Conservation (phyloP, 345 rosid species). For the Lepidium didymum region DNA sequence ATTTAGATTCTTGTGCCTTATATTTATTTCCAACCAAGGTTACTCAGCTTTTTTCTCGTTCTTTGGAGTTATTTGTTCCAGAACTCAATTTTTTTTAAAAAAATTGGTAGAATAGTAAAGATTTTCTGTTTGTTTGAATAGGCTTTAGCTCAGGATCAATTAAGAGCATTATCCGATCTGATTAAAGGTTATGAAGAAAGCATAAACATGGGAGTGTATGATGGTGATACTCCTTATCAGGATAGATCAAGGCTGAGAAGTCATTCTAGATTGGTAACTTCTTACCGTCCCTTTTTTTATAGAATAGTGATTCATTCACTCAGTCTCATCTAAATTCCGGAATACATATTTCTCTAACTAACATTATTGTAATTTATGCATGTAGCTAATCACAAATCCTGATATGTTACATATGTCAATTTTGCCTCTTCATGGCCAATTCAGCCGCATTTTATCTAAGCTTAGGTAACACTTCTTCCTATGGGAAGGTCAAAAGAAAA, state of each 20-base stretch:
- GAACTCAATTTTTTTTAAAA: not conserved
- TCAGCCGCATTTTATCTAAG: constrained; percentile 68
- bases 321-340: not conserved
- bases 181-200: constrained; percentile 37
- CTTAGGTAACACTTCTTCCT: constrained; percentile 49
- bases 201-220: constrained; percentile 73
- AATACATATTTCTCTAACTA: constrained; percentile 7
- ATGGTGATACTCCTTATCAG: constrained; percentile 73
- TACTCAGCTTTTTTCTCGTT: constrained; percentile 12
- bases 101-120: not conserved
- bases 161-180: constrained; percentile 57
- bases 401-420: constrained; percentile 92
- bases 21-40: constrained; percentile 97
- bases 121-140: constrained; percentile 28
- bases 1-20: constrained; percentile 71
- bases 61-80: not conserved
- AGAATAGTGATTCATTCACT: constrained; percentile 14
- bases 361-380: constrained; percentile 8
- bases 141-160: constrained; percentile 98
- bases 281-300: constrained; percentile 13
- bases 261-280: constrained; percentile 73
- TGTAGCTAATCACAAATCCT: constrained; percentile 95
- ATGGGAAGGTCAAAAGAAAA: not conserved
- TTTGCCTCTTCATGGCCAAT: constrained; percentile 71
- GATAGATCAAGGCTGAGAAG: constrained; percentile 65